Base-by-base conservation (phyloP, 768 basidiomycete genomes). In the Lactarius evosmus region DNA sequence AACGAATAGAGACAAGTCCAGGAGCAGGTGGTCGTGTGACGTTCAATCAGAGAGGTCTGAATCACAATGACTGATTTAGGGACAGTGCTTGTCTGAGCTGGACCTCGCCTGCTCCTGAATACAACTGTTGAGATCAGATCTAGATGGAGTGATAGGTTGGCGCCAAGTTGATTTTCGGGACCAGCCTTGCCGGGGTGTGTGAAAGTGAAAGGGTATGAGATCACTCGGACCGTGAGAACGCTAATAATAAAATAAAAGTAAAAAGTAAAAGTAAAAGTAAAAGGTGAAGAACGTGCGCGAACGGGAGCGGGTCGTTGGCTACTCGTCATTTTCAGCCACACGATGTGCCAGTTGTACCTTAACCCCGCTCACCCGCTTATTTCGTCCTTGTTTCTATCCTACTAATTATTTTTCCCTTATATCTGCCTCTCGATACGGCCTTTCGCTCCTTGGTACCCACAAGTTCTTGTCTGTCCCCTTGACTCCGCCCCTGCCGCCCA, bases 1-100 rank as follows among this genome's bases (percentile, higher is more conserved):
- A 90, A 91, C 73, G 89, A 91, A 77, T 91, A 83, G 77, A 76
- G 67, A 62, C 40, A 67, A 49, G 58, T 44, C 56, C 63, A 46
- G 46, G 58, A 17, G 57, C 36, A 40, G 60, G 32, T 67, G 60
- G 65, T 61, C 58, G 59, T 63, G 65, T 62, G 65, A 70, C 59
- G 41, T 38, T 17, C 8, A 40, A 16, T 25, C 50, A 32, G 27
- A 12, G 41, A 33, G 40, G 25, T n/a, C 60, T 29, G 25, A 19
- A 41, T n/a, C n/a, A n/a, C n/a, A n/a, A n/a, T n/a, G n/a, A n/a
- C 41, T 58, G 55, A 36, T 58, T 53, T 49, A 59, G 58, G 62
- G 62, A 44, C 56, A 5, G 22, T 27, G n/a, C 36, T 29, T 51
- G 52, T 46, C 25, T 52, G 41, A 56, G 25, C 46, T 46, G 54